phyloP scores from a whole-genome alignment of 106 monocot genomes.

The Agapanthus africanus region DNA sequence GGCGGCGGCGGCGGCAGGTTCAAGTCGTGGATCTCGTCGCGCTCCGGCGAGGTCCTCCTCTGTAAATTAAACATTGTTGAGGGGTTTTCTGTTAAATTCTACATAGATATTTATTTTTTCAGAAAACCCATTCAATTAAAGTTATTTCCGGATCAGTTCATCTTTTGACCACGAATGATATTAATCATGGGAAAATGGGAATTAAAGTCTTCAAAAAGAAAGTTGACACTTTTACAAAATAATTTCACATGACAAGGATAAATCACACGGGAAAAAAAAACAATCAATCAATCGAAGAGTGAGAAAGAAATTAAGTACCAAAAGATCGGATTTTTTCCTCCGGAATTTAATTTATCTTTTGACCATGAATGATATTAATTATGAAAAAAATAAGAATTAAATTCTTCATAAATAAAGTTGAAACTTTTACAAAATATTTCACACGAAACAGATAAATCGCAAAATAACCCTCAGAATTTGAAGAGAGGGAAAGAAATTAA shows the following conservation, averaged over 20 bases:
- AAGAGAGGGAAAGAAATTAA: neutral
- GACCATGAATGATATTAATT: too few species aligned
- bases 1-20: slow-evolving; percentile 32
- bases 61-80: neutral
- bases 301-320: too few species aligned
- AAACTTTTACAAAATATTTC: neutral
- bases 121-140: neutral
- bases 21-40: slow-evolving; percentile 28
- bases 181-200: too few species aligned
- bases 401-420: too few species aligned
- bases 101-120: neutral
- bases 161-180: too few species aligned
- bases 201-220: too few species aligned
- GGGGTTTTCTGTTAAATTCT: neutral
- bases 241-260: too few species aligned
- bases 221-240: too few species aligned
- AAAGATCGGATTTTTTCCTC: too few species aligned
- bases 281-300: neutral
- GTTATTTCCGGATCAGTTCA: neutral
- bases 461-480: neutral
- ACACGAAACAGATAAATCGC: neutral
- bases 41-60: slow-evolving; percentile 10
- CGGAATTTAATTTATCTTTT: too few species aligned
- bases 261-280: too few species aligned
- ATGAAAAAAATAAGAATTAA: too few species aligned